phyloP scores from a whole-genome alignment of 148 eudicot genomes.

The Chenopodium berlandieri region DNA sequence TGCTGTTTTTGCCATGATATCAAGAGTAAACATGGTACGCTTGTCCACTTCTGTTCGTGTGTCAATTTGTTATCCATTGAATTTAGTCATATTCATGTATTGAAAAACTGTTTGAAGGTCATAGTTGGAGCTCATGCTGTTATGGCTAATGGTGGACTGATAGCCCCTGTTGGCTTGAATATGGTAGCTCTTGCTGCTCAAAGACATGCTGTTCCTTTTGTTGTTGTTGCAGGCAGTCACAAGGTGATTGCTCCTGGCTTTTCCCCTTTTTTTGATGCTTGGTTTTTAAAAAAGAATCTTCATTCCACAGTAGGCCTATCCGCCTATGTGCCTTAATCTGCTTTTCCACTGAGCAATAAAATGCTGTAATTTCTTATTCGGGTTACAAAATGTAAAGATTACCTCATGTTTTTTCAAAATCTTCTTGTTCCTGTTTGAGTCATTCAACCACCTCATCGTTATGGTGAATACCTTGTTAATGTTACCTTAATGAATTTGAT shows the following conservation, averaged over 20 bases:
- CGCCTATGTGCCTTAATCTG: neutral
- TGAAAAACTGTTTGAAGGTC: constrained; percentile 46
- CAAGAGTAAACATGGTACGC: constrained; percentile 93
- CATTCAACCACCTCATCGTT: neutral
- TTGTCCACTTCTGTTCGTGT: neutral
- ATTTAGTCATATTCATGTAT: neutral
- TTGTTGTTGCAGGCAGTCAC: constrained; percentile 95
- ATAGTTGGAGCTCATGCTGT: constrained; percentile 99
- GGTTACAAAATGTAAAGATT: neutral
- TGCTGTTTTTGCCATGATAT: constrained; percentile 98
- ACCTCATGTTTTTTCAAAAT: neutral
- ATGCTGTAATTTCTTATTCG: neutral
- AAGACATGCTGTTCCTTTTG: constrained; percentile 99
- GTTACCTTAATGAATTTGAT: neutral
- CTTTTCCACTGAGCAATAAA: neutral
- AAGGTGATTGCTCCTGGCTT: constrained; percentile 47
- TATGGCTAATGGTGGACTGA: constrained; percentile 98
- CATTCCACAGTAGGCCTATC: neutral
- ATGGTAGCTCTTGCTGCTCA: constrained; percentile 99
- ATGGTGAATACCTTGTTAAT: neutral
- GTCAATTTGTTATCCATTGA: neutral
- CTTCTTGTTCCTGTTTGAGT: neutral
- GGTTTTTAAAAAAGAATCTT: neutral
- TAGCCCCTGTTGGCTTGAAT: constrained; percentile 97
- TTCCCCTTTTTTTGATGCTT: neutral